Evolutionary conservation across 495 filamentous ascomycete genomes (phyloP), one percentile per base, ranked within the genome.

Genomic region (Penicillium cosmopolitanum): DNA sequence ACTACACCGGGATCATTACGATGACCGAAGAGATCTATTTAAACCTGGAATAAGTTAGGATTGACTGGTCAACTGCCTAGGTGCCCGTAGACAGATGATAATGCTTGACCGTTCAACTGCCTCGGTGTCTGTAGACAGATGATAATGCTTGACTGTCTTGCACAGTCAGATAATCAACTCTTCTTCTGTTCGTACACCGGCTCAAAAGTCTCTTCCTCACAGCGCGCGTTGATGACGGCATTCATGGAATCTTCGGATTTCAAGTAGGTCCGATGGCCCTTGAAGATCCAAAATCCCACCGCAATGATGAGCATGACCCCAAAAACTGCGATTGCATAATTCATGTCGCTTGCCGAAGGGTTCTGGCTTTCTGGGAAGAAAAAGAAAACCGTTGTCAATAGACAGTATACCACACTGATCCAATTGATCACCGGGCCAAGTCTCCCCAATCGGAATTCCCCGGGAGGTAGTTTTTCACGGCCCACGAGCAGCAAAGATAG

Each of bases 311-410:
- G 62, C 76, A 80, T 80, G 12, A 79, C 77, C 0, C 77, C 77
- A 56, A 79, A 80, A 5, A 80, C 77, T 1, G 70, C 77, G 61
- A 80, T 78, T 6, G 77, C 77, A 33, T 76, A 80, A 44, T 80
- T 80, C 77, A 79, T 80, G 21, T 78, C 75, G 15, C 67, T 60
- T 0, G 73, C 64, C 1, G 72, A 62, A 2, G 77, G 77, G 16
- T 71, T 71, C 13, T 76, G 72, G 7, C 50, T 61, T 3, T 68
- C 60, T 0, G 77, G 77, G 55, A 80, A 79, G 57, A 80, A 72
- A 64, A 80, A 80, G 47, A 79, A 80, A 0, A 80, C 65, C 0
- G 76, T 78, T 1, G 76, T 79, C 10, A 80, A 61, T 46, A 42
- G 56, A 60, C 77, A 80, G 31, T 79, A 79, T 1, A 78, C 62